phyloP scores from a whole-genome alignment of 495 filamentous ascomycete species.

The Penicillium silybi region DNA sequence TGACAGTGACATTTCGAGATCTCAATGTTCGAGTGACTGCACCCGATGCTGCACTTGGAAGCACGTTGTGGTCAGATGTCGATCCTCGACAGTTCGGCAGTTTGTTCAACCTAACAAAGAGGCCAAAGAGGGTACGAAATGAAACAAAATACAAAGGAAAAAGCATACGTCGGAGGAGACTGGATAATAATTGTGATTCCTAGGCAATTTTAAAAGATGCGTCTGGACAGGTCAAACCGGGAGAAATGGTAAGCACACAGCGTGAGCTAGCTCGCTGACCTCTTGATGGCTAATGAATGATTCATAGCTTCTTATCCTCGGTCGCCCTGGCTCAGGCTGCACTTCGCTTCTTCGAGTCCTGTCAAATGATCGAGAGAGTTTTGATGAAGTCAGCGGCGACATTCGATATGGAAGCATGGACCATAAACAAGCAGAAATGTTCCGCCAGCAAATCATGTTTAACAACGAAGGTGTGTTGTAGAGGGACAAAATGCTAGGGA shows the following conservation, averaged over 20 bases:
- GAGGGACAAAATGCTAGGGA: neutral
- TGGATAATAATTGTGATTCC: neutral
- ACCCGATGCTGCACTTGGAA: conserved; percentile 38
- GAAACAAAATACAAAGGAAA: neutral
- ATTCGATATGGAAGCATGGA: conserved; percentile 35
- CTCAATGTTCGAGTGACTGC: conserved; percentile 36
- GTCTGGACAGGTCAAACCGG: conserved; percentile 34
- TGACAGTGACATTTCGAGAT: conserved; percentile 38
- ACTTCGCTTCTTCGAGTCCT: conserved; percentile 38
- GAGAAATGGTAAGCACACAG: conserved; percentile 36
- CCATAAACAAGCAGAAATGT: conserved; percentile 27
- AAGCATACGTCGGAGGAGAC: too few species aligned
- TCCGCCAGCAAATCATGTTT: conserved; percentile 43
- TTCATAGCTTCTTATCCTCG: conserved; percentile 43
- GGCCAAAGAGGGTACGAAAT: conserved; percentile 28
- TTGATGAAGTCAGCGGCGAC: conserved; percentile 33
- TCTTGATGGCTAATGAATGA: neutral
- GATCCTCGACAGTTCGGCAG: conserved; percentile 31
- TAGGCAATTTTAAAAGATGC: conserved; percentile 38
- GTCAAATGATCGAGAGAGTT: conserved; percentile 35
- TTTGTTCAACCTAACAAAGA: conserved; percentile 13
- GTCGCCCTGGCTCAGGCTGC: conserved; percentile 43
- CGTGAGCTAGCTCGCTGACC: too few species aligned
- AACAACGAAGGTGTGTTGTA: conserved; percentile 31
- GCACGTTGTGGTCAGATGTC: conserved; percentile 30